Evolutionary conservation across 1,139 yeast genomes (phyloP), one percentile per base, ranked within the genome.

Genomic region (Blastobotrys persicus): DNA sequence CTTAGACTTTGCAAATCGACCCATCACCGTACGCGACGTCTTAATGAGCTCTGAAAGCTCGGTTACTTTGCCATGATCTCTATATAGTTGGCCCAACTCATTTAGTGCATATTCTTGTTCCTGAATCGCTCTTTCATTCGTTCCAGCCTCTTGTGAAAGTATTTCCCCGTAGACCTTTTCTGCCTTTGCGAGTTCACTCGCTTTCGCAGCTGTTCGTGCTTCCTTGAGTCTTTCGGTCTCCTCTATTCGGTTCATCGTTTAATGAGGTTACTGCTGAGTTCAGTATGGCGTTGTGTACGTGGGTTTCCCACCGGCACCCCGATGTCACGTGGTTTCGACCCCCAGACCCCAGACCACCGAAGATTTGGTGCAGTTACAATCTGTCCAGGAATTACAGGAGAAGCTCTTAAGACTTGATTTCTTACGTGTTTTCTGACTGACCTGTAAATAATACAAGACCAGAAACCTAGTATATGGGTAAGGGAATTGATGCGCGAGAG

Each of bases 1-100:
- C 69, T 92, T 92, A 23, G 96, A 86, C 71, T 92, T 92, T 46
- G 98, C 96, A 65, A 88, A 83, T 33, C 76, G 73, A 49, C 79
- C 75, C 74, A 91, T 81, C 16, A 85, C 78, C 5, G 72, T 72
- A 57, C 94, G 79, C 0, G 95, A 84, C 43, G 80, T 77, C n/a
- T 80, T 74, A 44, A 92, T 80, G 62, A 92, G 79, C 37, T 71
- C 72, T 14, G 78, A 73, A 47, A 92, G 75, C 58, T 81, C 78
- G 4, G 68, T 72, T 18, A 77, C 72, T 46, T 80, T 74, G 46
- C 55, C 55, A 44, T 66, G 61, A 33, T 61, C 61, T 23, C 62
- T 61, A 50, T 66, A 70, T 18, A 70, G 54, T 19, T 53, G 55
- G 11, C 73, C 74, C 16, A 71, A 60, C 45, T 64, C 70, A 40